Evolutionary conservation across 225 moss, liverwort and hornwort species (phyloP).

Genomic region (Bryum argenteum): DNA sequence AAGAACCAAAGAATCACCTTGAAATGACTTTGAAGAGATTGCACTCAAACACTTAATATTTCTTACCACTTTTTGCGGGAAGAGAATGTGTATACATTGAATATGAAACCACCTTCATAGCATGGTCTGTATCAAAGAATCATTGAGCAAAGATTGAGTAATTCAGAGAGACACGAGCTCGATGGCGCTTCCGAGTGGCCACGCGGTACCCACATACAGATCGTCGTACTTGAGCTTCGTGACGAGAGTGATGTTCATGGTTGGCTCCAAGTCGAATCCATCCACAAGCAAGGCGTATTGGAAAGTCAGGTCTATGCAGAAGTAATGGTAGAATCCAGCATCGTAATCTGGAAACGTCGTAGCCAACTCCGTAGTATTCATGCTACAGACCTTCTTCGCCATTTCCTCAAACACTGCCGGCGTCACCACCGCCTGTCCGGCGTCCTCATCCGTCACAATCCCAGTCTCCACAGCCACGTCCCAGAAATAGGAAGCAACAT

Average conservation of each 20-base stretch:
- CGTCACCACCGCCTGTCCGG: slow-evolving; percentile 57
- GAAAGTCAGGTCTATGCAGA: slow-evolving; percentile 87
- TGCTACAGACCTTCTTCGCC: slow-evolving; percentile 66
- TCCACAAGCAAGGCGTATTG: slow-evolving; percentile 68
- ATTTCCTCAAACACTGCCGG: slow-evolving; percentile 69
- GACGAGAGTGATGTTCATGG: slow-evolving; percentile 66
- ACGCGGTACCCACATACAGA: slow-evolving; percentile 85
- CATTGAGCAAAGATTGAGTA: slow-evolving; percentile 22
- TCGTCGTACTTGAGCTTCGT: slow-evolving; percentile 81
- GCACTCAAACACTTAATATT: too few relatives aligned
- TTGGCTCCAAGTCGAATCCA: slow-evolving; percentile 65
- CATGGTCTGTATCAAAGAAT: too few relatives aligned
- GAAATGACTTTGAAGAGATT: too few relatives aligned
- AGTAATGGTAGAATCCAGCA: slow-evolving; percentile 38
- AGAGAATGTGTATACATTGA: too few relatives aligned
- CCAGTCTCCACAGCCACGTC: slow-evolving; percentile 71
- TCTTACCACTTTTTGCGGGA: too few relatives aligned
- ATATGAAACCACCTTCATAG: too few relatives aligned
- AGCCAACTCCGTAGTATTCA: slow-evolving; percentile 53
- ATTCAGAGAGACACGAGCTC: slow-evolving; percentile 66
- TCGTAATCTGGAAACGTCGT: slow-evolving; percentile 39
- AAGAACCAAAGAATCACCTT: too few relatives aligned
- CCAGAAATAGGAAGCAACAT: slow-evolving; percentile 95
- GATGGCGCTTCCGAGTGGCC: slow-evolving; percentile 95
- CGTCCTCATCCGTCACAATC: slow-evolving; percentile 66